Evolutionary conservation across 306 rosid species (phyloP).

Genomic region (Begonia fuchsioides): DNA sequence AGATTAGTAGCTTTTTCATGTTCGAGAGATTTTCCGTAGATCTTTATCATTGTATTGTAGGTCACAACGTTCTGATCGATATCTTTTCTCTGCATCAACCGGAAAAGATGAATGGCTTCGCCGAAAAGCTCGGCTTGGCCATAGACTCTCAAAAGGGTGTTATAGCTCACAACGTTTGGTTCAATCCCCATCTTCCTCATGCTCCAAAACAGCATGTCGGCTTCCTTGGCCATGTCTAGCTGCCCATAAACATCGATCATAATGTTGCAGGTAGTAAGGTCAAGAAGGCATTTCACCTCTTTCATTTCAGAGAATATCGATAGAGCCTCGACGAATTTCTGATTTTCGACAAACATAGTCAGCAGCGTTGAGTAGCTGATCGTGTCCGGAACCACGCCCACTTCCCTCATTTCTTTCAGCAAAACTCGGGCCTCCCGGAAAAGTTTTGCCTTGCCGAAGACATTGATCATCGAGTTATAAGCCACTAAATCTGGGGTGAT

Average conservation of each 20-base stretch:
- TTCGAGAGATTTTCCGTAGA: slow-evolving; percentile 75
- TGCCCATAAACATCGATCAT: slow-evolving; percentile 96
- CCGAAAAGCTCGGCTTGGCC: slow-evolving; percentile 86
- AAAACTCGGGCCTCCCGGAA: slow-evolving; percentile 66
- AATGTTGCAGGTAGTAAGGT: slow-evolving; percentile 71
- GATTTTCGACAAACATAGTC: slow-evolving; percentile 52
- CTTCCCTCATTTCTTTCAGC: slow-evolving; percentile 60
- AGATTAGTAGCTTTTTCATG: slow-evolving; percentile 85
- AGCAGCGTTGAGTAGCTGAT: slow-evolving; percentile 69
- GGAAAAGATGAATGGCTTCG: slow-evolving; percentile 80
- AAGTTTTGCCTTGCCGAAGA: slow-evolving; percentile 80
- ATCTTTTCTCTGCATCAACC: slow-evolving; percentile 77
- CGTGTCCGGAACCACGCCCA: slow-evolving; percentile 45
- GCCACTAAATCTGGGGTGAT: slow-evolving; percentile 67
- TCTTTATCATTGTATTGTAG: slow-evolving; percentile 81
- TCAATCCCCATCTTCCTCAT: slow-evolving; percentile 77
- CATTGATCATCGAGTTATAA: slow-evolving; percentile 74
- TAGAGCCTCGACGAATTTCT: slow-evolving; percentile 75
- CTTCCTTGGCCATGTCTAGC: slow-evolving; percentile 86
- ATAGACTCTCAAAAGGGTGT: slow-evolving; percentile 83
- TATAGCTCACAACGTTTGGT: slow-evolving; percentile 80
- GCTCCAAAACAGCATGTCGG: slow-evolving; percentile 86
- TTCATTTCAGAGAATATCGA: slow-evolving; percentile 71
- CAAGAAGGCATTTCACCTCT: slow-evolving; percentile 41
- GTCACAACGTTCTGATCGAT: slow-evolving; percentile 70